Evolutionary conservation across 2,329 filamentous ascomycete genomes (phyloP), one percentile per base, ranked within the genome.

Genomic region (Arthrocladium fulminans): DNA sequence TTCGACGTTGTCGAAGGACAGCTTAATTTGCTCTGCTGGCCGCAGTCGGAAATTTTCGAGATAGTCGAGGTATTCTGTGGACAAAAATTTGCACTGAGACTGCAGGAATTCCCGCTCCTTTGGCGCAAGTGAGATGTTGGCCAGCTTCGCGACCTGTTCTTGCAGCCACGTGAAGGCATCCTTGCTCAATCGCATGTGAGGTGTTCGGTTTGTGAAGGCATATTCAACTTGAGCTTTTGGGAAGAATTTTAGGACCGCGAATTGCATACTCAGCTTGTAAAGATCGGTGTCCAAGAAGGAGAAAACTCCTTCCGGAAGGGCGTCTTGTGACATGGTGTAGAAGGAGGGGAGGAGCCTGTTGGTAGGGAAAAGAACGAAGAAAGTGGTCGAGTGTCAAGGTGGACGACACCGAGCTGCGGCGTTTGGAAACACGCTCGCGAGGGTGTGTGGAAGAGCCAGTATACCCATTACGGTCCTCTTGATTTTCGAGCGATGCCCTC

Each of bases 251-350:
- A 94, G 77, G 56, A 97, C 84, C 53, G 88, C 88, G 64, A 86
- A 95, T 83, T 98, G 92, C 92, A 98, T 98, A 17, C 92, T 98
- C 67, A 98, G 70, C 69, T 98, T 98, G 78, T 96, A 98, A 52
- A 98, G 68, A 65, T 84, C 81, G 13, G 85, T 90, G 62, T 92
- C 86, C 47, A 92, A 74, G 62, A 92, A 84, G 61, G 86, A 90
- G 61, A 81, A 85, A 62, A 90, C 80, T 45, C 86, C 86, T 68
- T 86, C 84, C 3, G 84, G 82, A 44, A 48, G 35, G 25, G 17
- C 27, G 6, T 45, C 29, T 19, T 44, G 41, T 12, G 41, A 30
- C 41, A 44, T 44, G 13, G 15, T 44, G 41, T 24, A 2, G 3
- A n/a, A n/a, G n/a, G n/a, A n/a, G n/a, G n/a, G n/a, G n/a, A n/a